Evolutionary conservation across 495 filamentous ascomycete species (phyloP).

Genomic region (Letharia lupina): DNA sequence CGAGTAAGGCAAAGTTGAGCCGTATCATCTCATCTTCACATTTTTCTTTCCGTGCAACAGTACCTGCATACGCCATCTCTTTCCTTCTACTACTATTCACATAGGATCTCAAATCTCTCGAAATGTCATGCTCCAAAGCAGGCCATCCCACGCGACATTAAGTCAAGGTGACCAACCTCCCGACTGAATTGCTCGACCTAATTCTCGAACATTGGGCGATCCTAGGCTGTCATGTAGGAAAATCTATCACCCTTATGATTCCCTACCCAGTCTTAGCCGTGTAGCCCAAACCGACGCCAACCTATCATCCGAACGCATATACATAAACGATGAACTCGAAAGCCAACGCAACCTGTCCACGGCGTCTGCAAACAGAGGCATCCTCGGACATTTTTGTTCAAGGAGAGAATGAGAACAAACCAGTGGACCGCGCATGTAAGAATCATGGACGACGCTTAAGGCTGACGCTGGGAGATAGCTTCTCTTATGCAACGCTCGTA

Average conservation of each 20-base stretch:
- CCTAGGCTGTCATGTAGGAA: background rate
- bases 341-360: background rate
- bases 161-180: background rate
- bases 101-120: background rate
- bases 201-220: background rate
- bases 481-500: no score
- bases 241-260: background rate
- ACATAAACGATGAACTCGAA: background rate
- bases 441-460: background rate
- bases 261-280: background rate
- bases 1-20: background rate
- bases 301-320: background rate
- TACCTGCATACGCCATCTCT: background rate
- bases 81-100: background rate
- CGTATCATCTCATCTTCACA: background rate
- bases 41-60: background rate
- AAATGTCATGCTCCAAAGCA: background rate
- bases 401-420: background rate
- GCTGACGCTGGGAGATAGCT: background rate
- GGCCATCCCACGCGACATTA: background rate
- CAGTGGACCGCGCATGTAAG: background rate
- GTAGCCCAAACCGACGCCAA: background rate
- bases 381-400: background rate
- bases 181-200: background rate
- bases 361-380: background rate